Evolutionary conservation across 805 yeast genomes (phyloP).

Genomic region (Candida manassasensis): DNA sequence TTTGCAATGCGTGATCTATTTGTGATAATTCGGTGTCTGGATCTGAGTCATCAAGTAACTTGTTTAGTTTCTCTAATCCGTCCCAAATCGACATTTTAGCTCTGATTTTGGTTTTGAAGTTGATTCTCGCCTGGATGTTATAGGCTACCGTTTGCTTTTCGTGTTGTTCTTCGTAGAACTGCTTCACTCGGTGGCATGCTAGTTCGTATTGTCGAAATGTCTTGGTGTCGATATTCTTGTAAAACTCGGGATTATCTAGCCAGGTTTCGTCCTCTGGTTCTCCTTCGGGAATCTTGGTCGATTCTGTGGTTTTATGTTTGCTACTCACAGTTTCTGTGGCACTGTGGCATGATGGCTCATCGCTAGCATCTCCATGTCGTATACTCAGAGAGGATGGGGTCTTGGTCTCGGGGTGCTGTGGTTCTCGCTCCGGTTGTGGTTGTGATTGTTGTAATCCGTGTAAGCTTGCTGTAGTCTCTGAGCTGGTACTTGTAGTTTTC

Average conservation of each 20-base stretch:
- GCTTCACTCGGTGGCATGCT: constrained; percentile 64
- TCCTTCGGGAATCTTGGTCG: neutral
- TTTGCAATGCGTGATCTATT: constrained; percentile 70
- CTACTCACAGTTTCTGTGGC: too few relatives aligned
- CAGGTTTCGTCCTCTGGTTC: constrained; percentile 15
- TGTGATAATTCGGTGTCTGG: constrained; percentile 74
- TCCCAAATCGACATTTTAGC: constrained; percentile 73
- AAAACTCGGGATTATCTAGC: constrained; percentile 25
- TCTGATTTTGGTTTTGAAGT: constrained; percentile 62
- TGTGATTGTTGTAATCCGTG: too few relatives aligned
- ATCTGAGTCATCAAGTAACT: constrained; percentile 64
- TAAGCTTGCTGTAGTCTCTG: too few relatives aligned
- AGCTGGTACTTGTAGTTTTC: too few relatives aligned
- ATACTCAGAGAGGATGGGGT: too few relatives aligned
- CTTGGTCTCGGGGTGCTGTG: too few relatives aligned
- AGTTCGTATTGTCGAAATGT: constrained; percentile 61
- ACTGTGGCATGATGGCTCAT: neutral
- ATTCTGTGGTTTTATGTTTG: neutral
- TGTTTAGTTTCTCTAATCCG: constrained; percentile 57
- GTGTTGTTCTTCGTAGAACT: constrained; percentile 65
- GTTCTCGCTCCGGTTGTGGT: too few relatives aligned
- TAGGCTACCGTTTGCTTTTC: constrained; percentile 67
- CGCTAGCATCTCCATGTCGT: too few relatives aligned
- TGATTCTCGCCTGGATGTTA: constrained; percentile 65
- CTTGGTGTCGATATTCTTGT: constrained; percentile 32